Evolutionary conservation across 345 rosid species (phyloP).

Genomic region (Arabis hirsuta): DNA sequence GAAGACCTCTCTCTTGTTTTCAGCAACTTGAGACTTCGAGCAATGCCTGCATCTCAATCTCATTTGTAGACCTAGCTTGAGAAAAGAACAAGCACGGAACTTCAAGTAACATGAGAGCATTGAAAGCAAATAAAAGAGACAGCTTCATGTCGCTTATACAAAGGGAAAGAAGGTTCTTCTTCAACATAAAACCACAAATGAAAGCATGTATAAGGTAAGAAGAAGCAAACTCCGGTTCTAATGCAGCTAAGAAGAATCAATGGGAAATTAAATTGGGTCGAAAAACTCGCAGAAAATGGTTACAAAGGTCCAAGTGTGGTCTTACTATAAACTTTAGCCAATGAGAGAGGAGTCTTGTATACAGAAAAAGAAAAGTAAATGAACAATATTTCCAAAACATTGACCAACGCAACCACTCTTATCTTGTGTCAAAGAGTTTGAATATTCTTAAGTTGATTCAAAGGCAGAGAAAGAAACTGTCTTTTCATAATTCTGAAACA

Average conservation of each 20-base stretch:
- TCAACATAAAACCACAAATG: conserved; percentile 2
- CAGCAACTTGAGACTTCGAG: conserved; percentile 28
- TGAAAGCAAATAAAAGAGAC: conserved; percentile 21
- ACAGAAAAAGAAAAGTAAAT: too few species aligned
- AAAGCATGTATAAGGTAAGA: not conserved
- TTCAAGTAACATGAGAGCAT: conserved; percentile 24
- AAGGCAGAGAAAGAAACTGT: not conserved
- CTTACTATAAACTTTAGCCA: too few species aligned
- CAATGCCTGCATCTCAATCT: conserved; percentile 39
- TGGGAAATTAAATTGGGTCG: too few species aligned
- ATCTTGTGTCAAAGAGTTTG: not conserved
- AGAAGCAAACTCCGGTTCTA: conserved; percentile 10
- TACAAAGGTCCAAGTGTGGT: too few species aligned
- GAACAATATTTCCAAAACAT: not conserved
- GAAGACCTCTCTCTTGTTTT: conserved; percentile 29
- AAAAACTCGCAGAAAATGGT: too few species aligned
- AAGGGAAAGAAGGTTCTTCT: not conserved
- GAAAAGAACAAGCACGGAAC: conserved; percentile 6
- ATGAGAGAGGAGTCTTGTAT: too few species aligned
- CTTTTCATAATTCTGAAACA: not conserved
- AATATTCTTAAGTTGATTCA: not conserved
- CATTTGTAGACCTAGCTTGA: conserved; percentile 22
- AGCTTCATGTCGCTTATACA: conserved; percentile 34
- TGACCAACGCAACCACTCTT: not conserved
- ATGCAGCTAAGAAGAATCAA: too few species aligned